Conservation (phyloP, 2,329 filamentous ascomycete species). For the Lomentospora prolificans region DNA sequence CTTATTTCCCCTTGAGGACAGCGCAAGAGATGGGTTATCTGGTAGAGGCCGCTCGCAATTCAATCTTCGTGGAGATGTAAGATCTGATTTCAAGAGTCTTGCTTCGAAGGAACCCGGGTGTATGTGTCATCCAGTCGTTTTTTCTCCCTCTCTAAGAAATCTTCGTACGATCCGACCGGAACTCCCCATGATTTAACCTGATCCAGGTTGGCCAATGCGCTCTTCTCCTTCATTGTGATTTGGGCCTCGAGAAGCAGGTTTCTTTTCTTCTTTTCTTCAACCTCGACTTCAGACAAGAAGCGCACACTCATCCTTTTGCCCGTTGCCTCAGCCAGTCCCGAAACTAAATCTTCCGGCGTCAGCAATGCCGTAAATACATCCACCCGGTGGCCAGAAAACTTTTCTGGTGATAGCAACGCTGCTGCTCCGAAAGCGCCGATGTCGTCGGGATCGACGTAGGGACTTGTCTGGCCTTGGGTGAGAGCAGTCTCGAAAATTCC, state of each 20-base stretch:
- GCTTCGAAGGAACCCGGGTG: neutral
- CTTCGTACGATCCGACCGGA: conserved; percentile 29
- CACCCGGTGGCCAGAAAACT: conserved; percentile 30
- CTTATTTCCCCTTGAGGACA: no score
- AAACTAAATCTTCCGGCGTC: conserved; percentile 24
- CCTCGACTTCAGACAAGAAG: conserved; percentile 31
- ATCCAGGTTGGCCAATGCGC: conserved; percentile 24
- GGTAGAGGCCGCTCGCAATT: no score
- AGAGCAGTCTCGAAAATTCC: conserved; percentile 28
- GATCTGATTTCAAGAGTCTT: no score
- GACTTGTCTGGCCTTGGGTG: conserved; percentile 27
- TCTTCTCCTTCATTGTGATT: conserved; percentile 23
- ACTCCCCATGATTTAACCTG: conserved; percentile 27
- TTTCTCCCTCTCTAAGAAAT: conserved; percentile 32
- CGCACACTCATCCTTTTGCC: conserved; percentile 25
- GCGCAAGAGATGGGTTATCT: no score
- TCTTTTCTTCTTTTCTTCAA: conserved; percentile 20
- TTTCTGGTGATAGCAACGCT: conserved; percentile 29
- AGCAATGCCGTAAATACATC: conserved; percentile 30
- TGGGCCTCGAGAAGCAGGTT: conserved; percentile 31
- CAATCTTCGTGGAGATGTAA: no score
- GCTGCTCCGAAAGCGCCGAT: conserved; percentile 34
- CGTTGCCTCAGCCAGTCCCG: conserved; percentile 22
- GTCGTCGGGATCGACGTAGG: conserved; percentile 43
- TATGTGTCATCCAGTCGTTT: conserved; percentile 20